Conservation (phyloP, 208 protist genomes). For the Trypanosoma scelopori region DNA sequence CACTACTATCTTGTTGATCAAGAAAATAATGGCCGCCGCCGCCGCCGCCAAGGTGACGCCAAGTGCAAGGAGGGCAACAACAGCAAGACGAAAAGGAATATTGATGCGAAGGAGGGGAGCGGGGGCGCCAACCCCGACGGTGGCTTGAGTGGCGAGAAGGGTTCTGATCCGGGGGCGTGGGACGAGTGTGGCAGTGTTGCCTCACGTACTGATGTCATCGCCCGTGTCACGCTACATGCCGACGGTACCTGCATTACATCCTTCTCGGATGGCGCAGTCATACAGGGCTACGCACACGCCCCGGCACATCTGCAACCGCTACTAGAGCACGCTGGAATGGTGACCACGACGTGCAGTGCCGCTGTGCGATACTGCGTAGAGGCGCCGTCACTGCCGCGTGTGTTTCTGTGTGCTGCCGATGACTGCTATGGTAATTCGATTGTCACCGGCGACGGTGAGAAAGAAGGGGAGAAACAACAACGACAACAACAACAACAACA, state of each 20-base stretch:
- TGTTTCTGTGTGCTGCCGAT: constrained; percentile 50
- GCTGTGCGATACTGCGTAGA: constrained; percentile 72
- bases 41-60: no score
- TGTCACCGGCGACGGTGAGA: background rate
- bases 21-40: no score
- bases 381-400: constrained; percentile 56
- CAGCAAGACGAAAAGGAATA: background rate
- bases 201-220: constrained; percentile 13
- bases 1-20: constrained; percentile 39
- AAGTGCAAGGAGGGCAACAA: constrained; percentile 1
- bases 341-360: constrained; percentile 25
- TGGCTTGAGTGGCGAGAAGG: background rate
- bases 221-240: constrained; percentile 49
- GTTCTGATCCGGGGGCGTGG: background rate
- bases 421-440: background rate
- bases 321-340: constrained; percentile 30
- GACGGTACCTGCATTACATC: constrained; percentile 70
- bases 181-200: background rate
- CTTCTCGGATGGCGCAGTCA: constrained; percentile 12
- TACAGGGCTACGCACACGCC: background rate
- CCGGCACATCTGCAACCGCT: constrained; percentile 28
- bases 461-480: background rate
- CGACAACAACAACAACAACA: background rate
- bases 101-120: background rate
- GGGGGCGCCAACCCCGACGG: background rate